phyloP scores from a whole-genome alignment of 345 rosid species.

The Arabidopsis suecica region DNA sequence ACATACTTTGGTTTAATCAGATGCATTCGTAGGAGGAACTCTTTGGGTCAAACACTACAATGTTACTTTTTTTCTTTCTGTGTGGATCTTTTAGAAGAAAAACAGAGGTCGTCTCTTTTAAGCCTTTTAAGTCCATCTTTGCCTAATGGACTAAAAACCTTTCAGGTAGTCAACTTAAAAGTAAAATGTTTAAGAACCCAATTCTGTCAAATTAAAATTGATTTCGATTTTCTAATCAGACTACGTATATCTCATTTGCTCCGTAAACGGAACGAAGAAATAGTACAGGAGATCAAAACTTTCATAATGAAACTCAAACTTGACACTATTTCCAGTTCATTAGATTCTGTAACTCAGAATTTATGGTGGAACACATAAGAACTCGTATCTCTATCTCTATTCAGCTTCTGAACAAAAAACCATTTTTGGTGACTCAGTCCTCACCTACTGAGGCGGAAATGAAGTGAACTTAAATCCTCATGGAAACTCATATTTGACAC shows the following conservation, averaged over 20 bases:
- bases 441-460: neutral
- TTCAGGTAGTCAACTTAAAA: neutral
- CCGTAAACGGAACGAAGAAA: neutral
- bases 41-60: neutral
- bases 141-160: neutral
- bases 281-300: constrained; percentile 3
- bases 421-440: neutral
- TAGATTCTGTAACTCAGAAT: neutral
- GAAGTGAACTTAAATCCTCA: constrained; percentile 24
- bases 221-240: neutral
- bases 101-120: neutral
- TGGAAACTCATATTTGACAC: constrained; percentile 76
- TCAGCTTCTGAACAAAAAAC: constrained; percentile 7
- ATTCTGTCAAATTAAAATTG: neutral
- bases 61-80: neutral
- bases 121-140: neutral
- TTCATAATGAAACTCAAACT: neutral
- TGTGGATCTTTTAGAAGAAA: neutral
- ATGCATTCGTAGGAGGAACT: neutral
- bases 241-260: constrained; percentile 5
- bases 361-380: constrained; percentile 1
- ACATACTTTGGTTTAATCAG: constrained; percentile 9
- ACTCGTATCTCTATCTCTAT: constrained; percentile 22
- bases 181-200: neutral
- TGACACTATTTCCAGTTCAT: neutral